Percentiles rank a stretch among this genome's conserved stretches.
phyloP scores from a whole-genome alignment of 257 asterid genomes.

The Solanum etuberosum region DNA sequence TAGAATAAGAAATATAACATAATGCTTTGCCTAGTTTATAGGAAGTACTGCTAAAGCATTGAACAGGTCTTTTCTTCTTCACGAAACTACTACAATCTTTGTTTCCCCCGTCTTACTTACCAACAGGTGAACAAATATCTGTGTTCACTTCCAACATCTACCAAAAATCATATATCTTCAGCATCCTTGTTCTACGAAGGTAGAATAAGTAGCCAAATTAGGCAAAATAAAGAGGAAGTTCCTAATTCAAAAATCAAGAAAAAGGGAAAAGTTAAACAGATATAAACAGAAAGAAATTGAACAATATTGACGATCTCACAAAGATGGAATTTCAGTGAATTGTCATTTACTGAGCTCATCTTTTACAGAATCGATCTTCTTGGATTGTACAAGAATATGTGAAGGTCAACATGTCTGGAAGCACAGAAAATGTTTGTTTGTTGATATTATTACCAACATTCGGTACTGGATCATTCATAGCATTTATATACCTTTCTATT shows the following conservation, averaged over 20 bases:
- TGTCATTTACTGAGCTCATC: background rate
- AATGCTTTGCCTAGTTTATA: background rate
- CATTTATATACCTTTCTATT: background rate
- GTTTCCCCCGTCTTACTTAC: background rate
- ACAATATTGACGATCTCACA: background rate
- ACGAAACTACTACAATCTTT: background rate
- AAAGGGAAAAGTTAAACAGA: background rate
- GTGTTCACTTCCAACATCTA: background rate
- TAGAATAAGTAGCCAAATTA: background rate
- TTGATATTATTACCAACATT: background rate
- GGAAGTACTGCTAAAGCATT: background rate
- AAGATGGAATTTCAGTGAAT: background rate
- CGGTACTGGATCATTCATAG: background rate
- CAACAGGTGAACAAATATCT: background rate
- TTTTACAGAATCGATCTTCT: background rate
- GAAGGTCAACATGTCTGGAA: background rate
- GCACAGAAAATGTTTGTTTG: background rate
- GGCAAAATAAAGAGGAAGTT: background rate
- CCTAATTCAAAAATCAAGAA: background rate
- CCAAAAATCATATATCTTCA: background rate
- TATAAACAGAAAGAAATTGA: background rate
- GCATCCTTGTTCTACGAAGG: background rate
- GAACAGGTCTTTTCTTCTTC: background rate
- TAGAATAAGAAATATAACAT: background rate
- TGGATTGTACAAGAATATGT: background rate